phyloP scores from a whole-genome alignment of 768 basidiomycete genomes.

The Lyophyllum decastes region DNA sequence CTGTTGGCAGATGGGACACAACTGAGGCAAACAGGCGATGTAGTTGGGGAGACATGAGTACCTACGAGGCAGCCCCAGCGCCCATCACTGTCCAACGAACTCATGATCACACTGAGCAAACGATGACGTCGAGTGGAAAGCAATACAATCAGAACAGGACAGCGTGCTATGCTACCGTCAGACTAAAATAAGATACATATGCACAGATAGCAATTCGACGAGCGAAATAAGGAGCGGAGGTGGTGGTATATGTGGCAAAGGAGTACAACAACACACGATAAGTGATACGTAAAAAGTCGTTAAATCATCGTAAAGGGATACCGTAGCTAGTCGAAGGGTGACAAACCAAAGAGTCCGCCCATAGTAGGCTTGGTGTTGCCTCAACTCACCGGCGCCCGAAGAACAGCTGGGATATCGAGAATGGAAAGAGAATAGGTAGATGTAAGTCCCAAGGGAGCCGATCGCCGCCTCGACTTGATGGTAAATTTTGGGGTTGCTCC shows the following conservation, averaged over 20 bases:
- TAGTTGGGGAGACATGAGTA: too few relatives aligned
- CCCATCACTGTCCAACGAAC: too few relatives aligned
- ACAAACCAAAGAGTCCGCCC: conserved; percentile 5
- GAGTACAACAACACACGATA: background rate
- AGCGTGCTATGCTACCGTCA: too few relatives aligned
- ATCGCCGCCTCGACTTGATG: background rate
- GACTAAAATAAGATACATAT: too few relatives aligned
- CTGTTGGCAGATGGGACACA: too few relatives aligned
- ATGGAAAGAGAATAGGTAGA: background rate
- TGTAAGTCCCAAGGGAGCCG: background rate
- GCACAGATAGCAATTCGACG: too few relatives aligned
- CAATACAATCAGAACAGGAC: too few relatives aligned
- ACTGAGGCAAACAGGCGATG: too few relatives aligned
- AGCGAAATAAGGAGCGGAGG: background rate
- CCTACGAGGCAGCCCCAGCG: too few relatives aligned
- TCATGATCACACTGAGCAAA: too few relatives aligned
- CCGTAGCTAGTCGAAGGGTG: background rate
- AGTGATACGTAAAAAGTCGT: background rate
- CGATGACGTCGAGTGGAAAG: too few relatives aligned
- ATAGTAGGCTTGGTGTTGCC: conserved; percentile 3
- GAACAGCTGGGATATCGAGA: background rate
- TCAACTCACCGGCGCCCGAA: conserved; percentile 1
- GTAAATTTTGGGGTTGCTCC: too few relatives aligned
- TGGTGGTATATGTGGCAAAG: background rate
- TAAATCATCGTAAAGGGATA: background rate